These are phyloP conservation scores for Pistacia atlantica DNA, from an alignment of 345 rosid species.

Conservation along the genomic window DNA sequence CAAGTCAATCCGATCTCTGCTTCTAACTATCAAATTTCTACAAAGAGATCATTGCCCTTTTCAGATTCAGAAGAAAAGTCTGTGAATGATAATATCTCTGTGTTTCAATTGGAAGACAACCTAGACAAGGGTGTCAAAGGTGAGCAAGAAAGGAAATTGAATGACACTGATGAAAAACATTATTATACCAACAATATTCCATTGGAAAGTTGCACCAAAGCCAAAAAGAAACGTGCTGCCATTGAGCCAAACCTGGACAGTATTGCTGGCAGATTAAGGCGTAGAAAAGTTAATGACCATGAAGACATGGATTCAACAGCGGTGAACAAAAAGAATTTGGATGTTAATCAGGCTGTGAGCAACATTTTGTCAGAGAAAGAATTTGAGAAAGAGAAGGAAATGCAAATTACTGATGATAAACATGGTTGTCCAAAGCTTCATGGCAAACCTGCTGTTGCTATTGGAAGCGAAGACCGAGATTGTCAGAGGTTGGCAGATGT, in stretches of 20 bases:
- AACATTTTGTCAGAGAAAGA: not conserved
- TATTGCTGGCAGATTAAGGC: slow-evolving; percentile 53
- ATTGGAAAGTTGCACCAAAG: slow-evolving; percentile 16
- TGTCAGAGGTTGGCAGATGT: not conserved
- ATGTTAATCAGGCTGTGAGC: slow-evolving; percentile 5
- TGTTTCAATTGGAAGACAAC: slow-evolving; percentile 21
- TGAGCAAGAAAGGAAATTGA: slow-evolving; percentile 25
- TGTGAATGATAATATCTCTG: slow-evolving; percentile 8
- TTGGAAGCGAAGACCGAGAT: slow-evolving; percentile 10
- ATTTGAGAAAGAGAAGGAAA: slow-evolving; percentile 2
- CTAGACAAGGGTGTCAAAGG: slow-evolving; percentile 8
- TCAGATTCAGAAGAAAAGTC: slow-evolving; percentile 25
- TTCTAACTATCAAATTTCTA: slow-evolving; percentile 32
- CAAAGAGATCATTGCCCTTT: slow-evolving; percentile 42
- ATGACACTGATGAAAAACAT: slow-evolving; percentile 8
- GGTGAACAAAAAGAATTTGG: not conserved
- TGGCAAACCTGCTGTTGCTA: slow-evolving; percentile 12
- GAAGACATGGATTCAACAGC: slow-evolving; percentile 3
- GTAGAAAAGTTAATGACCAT: slow-evolving; percentile 12
- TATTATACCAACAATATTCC: not conserved
- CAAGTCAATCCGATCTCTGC: slow-evolving; percentile 14
- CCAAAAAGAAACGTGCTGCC: slow-evolving; percentile 22
- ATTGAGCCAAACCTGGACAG: slow-evolving; percentile 40
- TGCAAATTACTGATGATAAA: not conserved
- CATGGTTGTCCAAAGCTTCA: slow-evolving; percentile 2